Evolutionary conservation across 2,329 filamentous ascomycete species (phyloP), one percentile per base, ranked within the genome.

Genomic region (Pseudogymnoascus sp.): DNA sequence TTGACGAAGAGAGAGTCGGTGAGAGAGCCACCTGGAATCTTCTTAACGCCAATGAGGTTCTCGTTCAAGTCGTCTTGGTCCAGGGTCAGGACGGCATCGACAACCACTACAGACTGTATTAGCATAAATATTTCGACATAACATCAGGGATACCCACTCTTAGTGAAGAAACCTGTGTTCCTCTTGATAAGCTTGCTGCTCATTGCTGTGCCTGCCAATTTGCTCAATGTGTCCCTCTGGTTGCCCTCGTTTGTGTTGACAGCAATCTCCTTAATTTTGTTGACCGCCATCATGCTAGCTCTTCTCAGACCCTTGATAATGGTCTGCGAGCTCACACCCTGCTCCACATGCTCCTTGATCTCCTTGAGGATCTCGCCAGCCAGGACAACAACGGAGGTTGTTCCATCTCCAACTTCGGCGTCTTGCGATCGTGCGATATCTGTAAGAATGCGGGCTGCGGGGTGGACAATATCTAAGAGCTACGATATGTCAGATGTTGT

Each of bases 351-450:
- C 75, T 97, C 93, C 77, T 92, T 96, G 76, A 96, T 83, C 81
- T 99, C 95, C 80, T 97, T 98, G 68, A 99, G 80, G 72, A 99
- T 93, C 80, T 98, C 93, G 68, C 95, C 95, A n/a, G 95, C 95
- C 65, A 99, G 80, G 25, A 99, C 93, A 57, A 99, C 95, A 21
- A 99, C 95, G 2, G 93, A 97, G 23, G 95, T 99, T 64, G 95
- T 99, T 73, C 95, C 95, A 75, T 99, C 95, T 73, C 95, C 95
- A 65, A 99, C 95, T 82, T 99, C 95, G 70, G 95, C 95, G 77
- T 99, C 95, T 88, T 99, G 95, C 75, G 93, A 98, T 79, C 95
- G 89, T 68, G 95, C 93, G 75, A 99, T 99, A 76, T 99, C 95
- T 77, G 95, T 96, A 74, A 99, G 90, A 77, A 99, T 95, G 77